These are phyloP conservation scores for Ustilago esculenta DNA, from an alignment of 1,284 basidiomycete genomes.

Conservation along the genomic window DNA sequence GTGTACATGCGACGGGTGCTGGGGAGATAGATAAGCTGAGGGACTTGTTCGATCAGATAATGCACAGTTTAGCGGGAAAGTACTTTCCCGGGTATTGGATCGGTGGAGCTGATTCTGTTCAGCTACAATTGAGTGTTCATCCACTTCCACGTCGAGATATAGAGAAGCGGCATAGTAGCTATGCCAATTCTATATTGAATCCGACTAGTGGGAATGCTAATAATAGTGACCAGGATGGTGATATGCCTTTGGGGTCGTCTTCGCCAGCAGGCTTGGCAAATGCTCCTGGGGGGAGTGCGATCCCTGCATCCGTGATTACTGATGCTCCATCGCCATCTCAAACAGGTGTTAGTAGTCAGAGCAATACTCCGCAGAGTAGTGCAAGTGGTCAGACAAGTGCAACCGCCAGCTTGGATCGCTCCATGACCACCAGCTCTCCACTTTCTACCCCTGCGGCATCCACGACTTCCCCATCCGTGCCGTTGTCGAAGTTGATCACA, in stretches of 20 bases:
- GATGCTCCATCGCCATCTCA: conserved; percentile 4
- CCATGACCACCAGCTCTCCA: not conserved
- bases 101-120: no score
- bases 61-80: conserved; percentile 14
- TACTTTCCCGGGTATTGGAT: conserved; percentile 5
- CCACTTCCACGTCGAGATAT: conserved; percentile 9
- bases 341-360: not conserved
- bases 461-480: not conserved
- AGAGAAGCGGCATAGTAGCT: conserved; percentile 17
- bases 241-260: no score
- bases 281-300: conserved; percentile 14
- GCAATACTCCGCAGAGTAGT: not conserved
- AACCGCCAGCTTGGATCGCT: conserved; percentile 5
- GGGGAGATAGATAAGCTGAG: not conserved
- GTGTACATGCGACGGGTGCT: not conserved
- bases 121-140: conserved; percentile 18
- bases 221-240: not conserved
- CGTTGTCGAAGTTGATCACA: conserved; percentile 8
- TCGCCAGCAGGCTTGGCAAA: no score
- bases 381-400: not conserved
- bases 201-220: not conserved
- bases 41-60: conserved; percentile 34
- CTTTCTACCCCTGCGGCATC: not conserved
- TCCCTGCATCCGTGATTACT: conserved; percentile 15
- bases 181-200: not conserved